Evolutionary conservation across 768 basidiomycete genomes (phyloP), one percentile per base, ranked within the genome.

Genomic region (Gloeopeniophorella convolvens): DNA sequence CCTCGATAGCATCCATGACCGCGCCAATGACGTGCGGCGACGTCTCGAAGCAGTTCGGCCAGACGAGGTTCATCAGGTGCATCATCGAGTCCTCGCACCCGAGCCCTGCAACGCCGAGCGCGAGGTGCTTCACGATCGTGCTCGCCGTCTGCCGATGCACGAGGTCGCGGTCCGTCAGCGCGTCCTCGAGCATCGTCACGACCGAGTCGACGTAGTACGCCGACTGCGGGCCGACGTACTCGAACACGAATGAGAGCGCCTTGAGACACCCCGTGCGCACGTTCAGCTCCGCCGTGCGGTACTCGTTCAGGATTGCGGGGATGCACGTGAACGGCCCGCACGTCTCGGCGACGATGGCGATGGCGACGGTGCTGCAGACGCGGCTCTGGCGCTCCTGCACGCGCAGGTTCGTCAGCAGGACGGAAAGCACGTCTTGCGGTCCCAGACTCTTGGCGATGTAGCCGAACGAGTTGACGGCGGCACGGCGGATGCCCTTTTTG

Each of bases 391-490:
- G 93, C 64, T 99, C 96, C 73, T 99, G 96, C 4, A 98, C 95
- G 39, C 94, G 89, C 61, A 99, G 66, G 65, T 99, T 98, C 48
- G 96, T 98, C 49, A 99, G 73, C 11, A 99, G 77, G 12, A 99
- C 95, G 31, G 89, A 90, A 27, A 99, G 73, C 1, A 99, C 96
- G 63, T 99, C 96, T 67, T 98, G 95, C 41, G 96, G 95, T 71
- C 96, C 96, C 70, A 99, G 84, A 70, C 90, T 94, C 73, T 98
- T 98, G 51, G 96, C 96, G 56, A 99, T 99, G 59, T 99, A 99
- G 61, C 96, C 96, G 60, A 99, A 99, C 1, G 95, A 96, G 73
- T 99, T 97, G 70, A 98, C 96, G 18, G 96, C 95, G 0, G 95
- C 96, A 63, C 95, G 90, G 46, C 96, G 88, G 63, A 98, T 99